Evolutionary conservation across 768 basidiomycete genomes (phyloP).

Genomic region (Russula griseocarnosa): DNA sequence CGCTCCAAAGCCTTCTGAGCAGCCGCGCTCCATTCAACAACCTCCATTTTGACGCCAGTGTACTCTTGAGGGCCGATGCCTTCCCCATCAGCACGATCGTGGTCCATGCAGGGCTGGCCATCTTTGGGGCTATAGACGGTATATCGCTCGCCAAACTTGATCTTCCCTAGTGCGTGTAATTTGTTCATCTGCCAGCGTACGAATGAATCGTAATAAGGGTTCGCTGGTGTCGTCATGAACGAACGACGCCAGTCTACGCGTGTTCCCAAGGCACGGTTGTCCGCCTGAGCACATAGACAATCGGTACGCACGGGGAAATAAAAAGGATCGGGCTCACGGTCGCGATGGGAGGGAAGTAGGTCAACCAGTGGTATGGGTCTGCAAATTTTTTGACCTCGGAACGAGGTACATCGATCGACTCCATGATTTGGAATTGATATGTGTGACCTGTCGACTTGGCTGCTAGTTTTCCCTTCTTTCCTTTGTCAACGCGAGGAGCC

Average conservation of each 20-base stretch:
- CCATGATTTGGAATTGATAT: conserved; percentile 99
- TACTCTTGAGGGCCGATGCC: conserved; percentile 95
- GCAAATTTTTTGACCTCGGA: conserved; percentile 94
- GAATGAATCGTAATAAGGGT: conserved; percentile 96
- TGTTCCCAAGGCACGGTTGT: conserved; percentile 83
- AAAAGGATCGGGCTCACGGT: conserved; percentile 42
- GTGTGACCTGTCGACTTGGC: conserved; percentile 91
- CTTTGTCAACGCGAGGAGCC: conserved; percentile 59
- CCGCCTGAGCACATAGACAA: conserved; percentile 42
- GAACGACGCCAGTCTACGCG: conserved; percentile 96
- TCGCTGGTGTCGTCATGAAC: conserved; percentile 91
- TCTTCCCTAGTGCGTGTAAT: conserved; percentile 78
- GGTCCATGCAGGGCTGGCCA: conserved; percentile 99
- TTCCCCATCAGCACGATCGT: conserved; percentile 94
- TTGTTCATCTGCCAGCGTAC: conserved; percentile 99
- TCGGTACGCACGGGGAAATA: background rate
- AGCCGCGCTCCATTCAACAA: conserved; percentile 73
- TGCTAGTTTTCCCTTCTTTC: conserved; percentile 90
- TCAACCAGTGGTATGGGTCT: conserved; percentile 90
- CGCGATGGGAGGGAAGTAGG: conserved; percentile 95
- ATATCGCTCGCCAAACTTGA: conserved; percentile 97
- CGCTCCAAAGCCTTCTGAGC: conserved; percentile 61
- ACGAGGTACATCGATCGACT: conserved; percentile 85
- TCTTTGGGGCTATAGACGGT: conserved; percentile 99
- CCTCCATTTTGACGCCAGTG: conserved; percentile 91